Evolutionary conservation across 768 basidiomycete genomes (phyloP).

Genomic region (Cystobasidium onofrii): DNA sequence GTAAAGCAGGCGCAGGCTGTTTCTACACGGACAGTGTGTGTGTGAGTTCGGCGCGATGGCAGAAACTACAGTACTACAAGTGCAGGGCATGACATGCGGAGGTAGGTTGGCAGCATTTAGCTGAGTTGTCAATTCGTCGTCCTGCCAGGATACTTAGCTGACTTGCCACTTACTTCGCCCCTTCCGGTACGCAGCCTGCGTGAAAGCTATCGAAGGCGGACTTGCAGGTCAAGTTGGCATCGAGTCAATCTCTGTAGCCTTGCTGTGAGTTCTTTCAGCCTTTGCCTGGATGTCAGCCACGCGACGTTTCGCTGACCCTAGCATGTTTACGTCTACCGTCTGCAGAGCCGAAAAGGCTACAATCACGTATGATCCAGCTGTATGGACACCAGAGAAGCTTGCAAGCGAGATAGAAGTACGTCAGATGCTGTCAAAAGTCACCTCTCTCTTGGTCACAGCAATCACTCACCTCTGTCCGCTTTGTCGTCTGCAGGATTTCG

Average conservation of each 20-base stretch:
- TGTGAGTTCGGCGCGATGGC: neutral
- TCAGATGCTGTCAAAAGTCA: constrained; percentile 30
- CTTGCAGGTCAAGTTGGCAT: constrained; percentile 81
- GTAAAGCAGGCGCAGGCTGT: neutral
- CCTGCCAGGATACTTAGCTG: neutral
- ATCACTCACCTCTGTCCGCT: neutral
- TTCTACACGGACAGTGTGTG: neutral
- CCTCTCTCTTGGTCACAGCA: neutral
- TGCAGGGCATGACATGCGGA: constrained; percentile 72
- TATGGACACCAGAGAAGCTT: constrained; percentile 76
- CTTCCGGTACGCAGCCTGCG: constrained; percentile 22
- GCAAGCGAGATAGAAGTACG: constrained; percentile 53
- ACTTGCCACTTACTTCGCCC: neutral
- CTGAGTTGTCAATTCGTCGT: neutral
- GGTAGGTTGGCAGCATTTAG: neutral
- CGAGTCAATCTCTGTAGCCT: constrained; percentile 78
- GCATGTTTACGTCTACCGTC: neutral
- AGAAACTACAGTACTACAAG: constrained; percentile 49
- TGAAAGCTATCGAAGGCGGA: constrained; percentile 73
- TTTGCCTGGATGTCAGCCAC: neutral
- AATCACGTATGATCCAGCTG: constrained; percentile 72
- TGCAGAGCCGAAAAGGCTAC: constrained; percentile 70
- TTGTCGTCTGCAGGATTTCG: constrained; percentile 60
- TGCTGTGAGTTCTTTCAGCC: constrained; percentile 50
- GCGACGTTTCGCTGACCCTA: neutral